A percentile compares a stretch with the other conserved stretches of the same genome.
Evolutionary conservation across 257 asterid species (phyloP).

Genomic region (Nicotiana sylvestris): DNA sequence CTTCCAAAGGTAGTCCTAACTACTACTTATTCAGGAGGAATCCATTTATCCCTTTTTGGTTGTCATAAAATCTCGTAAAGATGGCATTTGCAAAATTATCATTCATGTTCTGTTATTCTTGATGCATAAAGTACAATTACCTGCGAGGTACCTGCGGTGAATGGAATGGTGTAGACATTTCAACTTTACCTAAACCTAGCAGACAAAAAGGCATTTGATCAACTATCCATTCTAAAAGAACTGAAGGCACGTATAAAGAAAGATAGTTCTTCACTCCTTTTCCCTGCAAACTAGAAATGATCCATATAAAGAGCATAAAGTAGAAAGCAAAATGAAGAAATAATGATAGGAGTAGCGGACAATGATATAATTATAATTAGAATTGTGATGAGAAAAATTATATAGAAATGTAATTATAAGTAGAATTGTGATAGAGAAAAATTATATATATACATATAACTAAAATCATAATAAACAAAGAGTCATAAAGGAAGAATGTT

Average conservation of each 20-base stretch:
- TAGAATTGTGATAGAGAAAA: no score
- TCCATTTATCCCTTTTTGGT: no score
- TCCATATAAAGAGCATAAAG: neutral
- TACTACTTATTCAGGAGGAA: slow-evolving; percentile 4
- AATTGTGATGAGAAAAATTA: no score
- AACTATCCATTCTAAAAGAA: slow-evolving; percentile 15
- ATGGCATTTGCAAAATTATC: neutral
- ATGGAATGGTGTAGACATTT: slow-evolving; percentile 60
- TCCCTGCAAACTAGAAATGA: neutral
- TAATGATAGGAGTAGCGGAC: neutral
- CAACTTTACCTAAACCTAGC: slow-evolving; percentile 81
- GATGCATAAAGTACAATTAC: slow-evolving; percentile 28
- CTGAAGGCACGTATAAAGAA: neutral
- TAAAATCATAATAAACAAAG: no score
- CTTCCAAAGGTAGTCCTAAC: slow-evolving; percentile 2
- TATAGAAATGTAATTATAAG: no score
- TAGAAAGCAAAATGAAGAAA: slow-evolving; percentile 6
- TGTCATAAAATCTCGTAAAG: neutral
- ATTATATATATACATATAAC: no score
- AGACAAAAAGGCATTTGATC: slow-evolving; percentile 17
- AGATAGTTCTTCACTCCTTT: neutral
- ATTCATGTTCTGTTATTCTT: slow-evolving; percentile 9
- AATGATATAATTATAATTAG: no score
- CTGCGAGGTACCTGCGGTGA: slow-evolving; percentile 61
- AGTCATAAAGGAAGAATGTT: no score